Evolutionary conservation across 768 basidiomycete species (phyloP).

Genomic region (Suillus spraguei): DNA sequence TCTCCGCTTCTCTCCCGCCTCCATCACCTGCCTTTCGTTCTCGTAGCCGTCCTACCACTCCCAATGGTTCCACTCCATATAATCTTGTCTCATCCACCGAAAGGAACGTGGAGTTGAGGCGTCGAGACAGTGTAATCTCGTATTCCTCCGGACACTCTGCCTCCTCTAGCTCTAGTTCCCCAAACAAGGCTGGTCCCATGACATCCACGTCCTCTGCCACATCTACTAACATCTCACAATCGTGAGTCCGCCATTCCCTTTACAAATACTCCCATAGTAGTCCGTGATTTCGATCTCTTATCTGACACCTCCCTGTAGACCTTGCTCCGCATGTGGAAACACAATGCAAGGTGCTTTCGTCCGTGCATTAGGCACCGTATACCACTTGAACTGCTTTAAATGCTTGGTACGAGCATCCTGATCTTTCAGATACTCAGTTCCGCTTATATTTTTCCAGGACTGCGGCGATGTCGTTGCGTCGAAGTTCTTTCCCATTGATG

Average conservation of each 20-base stretch:
- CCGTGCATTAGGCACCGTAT: slow-evolving; percentile 89
- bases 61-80: slow-evolving; percentile 50
- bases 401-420: slow-evolving; percentile 73
- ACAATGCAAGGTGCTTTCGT: slow-evolving; percentile 96
- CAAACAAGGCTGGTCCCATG: slow-evolving; percentile 45
- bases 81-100: slow-evolving; percentile 56
- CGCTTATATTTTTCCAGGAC: slow-evolving; percentile 57
- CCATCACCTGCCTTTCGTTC: slow-evolving; percentile 50
- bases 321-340: slow-evolving; percentile 78
- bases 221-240: slow-evolving; percentile 56
- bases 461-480: slow-evolving; percentile 95
- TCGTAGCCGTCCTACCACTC: slow-evolving; percentile 62
- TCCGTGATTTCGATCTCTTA: slow-evolving; percentile 14
- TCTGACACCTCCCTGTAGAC: slow-evolving; percentile 39
- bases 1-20: slow-evolving; percentile 38
- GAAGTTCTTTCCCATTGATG: slow-evolving; percentile 99
- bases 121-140: slow-evolving; percentile 49
- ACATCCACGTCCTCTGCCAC: slow-evolving; percentile 55
- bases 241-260: slow-evolving; percentile 46
- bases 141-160: slow-evolving; percentile 58
- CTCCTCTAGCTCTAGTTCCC: slow-evolving; percentile 46
- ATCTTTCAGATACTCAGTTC: background rate
- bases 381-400: slow-evolving; percentile 97
- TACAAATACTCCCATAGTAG: slow-evolving; percentile 1
- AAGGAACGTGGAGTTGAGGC: slow-evolving; percentile 50